These are phyloP conservation scores for Bruguiera hainesii DNA, from an alignment of 441 rosid genomes.

Conservation along the genomic window DNA sequence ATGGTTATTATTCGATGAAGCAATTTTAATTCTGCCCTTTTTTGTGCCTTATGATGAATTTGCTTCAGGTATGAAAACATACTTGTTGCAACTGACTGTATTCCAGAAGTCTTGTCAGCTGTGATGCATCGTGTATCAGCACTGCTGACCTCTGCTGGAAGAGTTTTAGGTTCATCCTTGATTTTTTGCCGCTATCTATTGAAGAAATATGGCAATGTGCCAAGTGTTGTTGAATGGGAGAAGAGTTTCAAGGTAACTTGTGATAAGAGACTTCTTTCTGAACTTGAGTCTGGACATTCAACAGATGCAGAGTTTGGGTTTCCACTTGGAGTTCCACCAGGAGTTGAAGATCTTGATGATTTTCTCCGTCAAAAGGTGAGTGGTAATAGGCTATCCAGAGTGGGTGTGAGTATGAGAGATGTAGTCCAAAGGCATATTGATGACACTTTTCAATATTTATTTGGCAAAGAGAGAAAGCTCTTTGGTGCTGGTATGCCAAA, in stretches of 20 bases:
- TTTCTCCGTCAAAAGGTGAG: conserved; percentile 82
- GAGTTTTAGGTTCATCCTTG: conserved; percentile 65
- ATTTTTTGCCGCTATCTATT: conserved; percentile 75
- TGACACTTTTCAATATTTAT: conserved; percentile 53
- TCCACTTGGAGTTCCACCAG: conserved; percentile 82
- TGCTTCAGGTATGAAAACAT: conserved; percentile 85
- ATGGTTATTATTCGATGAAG: not conserved
- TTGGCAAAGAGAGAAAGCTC: conserved; percentile 64
- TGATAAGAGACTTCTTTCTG: conserved; percentile 87
- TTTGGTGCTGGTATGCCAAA: conserved; percentile 52
- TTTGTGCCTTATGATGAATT: conserved; percentile 21
- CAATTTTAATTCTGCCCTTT: conserved; percentile 1
- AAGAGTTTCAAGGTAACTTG: conserved; percentile 61
- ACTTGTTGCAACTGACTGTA: conserved; percentile 77
- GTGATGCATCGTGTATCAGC: conserved; percentile 61
- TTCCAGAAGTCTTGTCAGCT: conserved; percentile 83
- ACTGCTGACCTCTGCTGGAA: conserved; percentile 63
- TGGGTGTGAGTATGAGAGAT: conserved; percentile 83
- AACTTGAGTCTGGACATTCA: conserved; percentile 81
- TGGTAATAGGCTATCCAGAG: conserved; percentile 66
- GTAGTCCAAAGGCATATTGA: conserved; percentile 71
- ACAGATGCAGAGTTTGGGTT: conserved; percentile 76
- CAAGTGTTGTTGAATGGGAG: conserved; percentile 92
- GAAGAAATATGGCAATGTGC: conserved; percentile 69
- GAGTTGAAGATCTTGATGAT: conserved; percentile 89